A percentile compares a stretch with the other conserved stretches of the same genome.
Evolutionary conservation across 306 rosid genomes (phyloP).

Genomic region (Argentina anserina): DNA sequence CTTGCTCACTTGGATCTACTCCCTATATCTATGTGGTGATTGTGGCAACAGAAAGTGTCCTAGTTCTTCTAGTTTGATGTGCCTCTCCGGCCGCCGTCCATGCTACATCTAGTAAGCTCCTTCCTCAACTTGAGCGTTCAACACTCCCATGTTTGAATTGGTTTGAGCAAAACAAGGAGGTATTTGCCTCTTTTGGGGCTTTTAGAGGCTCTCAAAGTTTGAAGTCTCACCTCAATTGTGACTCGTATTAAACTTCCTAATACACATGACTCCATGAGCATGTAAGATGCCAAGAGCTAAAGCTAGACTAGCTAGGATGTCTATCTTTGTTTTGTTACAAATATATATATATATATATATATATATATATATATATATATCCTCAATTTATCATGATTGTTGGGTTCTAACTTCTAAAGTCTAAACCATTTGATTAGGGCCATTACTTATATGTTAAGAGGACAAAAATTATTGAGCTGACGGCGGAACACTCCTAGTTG

Average conservation of each 20-base stretch:
- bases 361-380: too few species aligned
- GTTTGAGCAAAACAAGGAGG: conserved; percentile 22
- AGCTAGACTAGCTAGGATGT: conserved; percentile 6
- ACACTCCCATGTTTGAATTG: conserved; percentile 18
- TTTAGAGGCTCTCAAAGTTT: conserved; percentile 22
- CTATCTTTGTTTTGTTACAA: conserved; percentile 10
- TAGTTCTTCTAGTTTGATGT: conserved; percentile 15
- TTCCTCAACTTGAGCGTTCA: conserved; percentile 20
- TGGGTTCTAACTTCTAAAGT: too few species aligned
- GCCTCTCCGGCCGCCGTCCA: conserved; percentile 29
- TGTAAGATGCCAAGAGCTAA: conserved; percentile 11
- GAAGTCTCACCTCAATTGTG: conserved; percentile 7
- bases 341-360: too few species aligned
- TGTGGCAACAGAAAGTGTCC: conserved; percentile 11
- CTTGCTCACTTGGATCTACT: neutral
- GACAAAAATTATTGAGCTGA: conserved; percentile 38
- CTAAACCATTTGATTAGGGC: conserved; percentile 21
- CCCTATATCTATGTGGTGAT: neutral
- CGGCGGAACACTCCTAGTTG: conserved; percentile 54
- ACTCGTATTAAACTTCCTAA: conserved; percentile 1
- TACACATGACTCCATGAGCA: conserved; percentile 10
- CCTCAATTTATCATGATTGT: too few species aligned
- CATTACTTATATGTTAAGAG: conserved; percentile 17
- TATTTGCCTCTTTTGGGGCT: neutral
- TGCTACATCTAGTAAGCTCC: conserved; percentile 3